These are phyloP conservation scores for Chalara sp. DNA, from an alignment of 2,329 filamentous ascomycete genomes.

Conservation along the genomic window DNA sequence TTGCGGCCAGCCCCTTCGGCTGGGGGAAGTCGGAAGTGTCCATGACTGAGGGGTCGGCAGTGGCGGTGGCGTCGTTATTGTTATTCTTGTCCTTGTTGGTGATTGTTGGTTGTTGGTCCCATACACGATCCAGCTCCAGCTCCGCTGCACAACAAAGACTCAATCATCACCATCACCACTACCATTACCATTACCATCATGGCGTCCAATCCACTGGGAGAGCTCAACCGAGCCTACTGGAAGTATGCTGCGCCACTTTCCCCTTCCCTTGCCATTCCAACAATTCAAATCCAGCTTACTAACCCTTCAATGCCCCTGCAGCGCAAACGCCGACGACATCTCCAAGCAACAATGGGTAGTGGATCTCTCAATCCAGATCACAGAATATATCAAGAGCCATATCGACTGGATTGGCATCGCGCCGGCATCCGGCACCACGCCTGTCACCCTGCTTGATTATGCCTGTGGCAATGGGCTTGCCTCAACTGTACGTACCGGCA, in stretches of 20 bases:
- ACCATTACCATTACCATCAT: no score
- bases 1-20: no score
- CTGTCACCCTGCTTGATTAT: constrained; percentile 13
- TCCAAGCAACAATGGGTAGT: background rate
- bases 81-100: no score
- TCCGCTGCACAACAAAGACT: no score
- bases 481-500: constrained; percentile 8
- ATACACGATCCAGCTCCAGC: no score
- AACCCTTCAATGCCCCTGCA: background rate
- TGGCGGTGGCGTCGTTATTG: no score
- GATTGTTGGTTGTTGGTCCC: no score
- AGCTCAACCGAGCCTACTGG: constrained; percentile 1
- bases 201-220: background rate
- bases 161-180: no score
- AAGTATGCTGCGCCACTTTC: background rate
- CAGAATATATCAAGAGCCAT: background rate
- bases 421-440: background rate
- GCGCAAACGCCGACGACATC: background rate
- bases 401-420: constrained; percentile 1
- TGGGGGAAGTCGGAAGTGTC: no score
- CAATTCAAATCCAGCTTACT: background rate
- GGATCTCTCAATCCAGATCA: background rate
- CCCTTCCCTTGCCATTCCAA: background rate
- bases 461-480: constrained; percentile 14
- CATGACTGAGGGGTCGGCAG: no score